Base-by-base conservation (phyloP, 305 asterid genomes). In the Fraxinus platypoda region DNA sequence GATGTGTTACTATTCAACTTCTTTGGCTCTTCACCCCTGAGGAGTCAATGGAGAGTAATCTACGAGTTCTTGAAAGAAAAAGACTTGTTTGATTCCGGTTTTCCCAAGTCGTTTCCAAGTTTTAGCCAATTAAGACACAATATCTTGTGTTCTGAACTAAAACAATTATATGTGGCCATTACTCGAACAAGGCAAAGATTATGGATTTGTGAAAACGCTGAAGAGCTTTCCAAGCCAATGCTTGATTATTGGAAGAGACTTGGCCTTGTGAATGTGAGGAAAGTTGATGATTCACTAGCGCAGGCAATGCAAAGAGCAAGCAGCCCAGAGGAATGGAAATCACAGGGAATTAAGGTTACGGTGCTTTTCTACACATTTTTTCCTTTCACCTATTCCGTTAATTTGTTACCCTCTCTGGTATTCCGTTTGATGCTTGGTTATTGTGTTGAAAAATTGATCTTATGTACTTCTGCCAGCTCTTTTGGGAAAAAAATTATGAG, bases 1-100 rank as follows among this genome's bases (percentile, higher is more conserved):
- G 97, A 93, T 85, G 97, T 93, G n/a, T 76, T 94, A 70, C 80
- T 94, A 33, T 94, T 92, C 85, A 92, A 92, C 80, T 92, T 94
- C 83, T 90, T 94, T 30, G 90, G 97, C 74, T 89, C 97, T 17
- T 92, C 97, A 3, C 95, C 94, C 3, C 77, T 91, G 83, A 85
- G 80, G 41, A 88, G 86, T 82, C 91, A 94, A 46, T 94, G 98
- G 98, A 89, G 95, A 88, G 93, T 92, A 23, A 79, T 92, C 21
- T 92, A 94, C 17, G 92, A 89, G 83, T 94, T 82, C 90, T 77
- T 91, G 91, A 84, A 90, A 41, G 87, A 86, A 43, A 84, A 77
- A 74, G 88, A 81, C 71, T 85, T 89, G 70, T 92, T 88, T 17
- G 93, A 89, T 79, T 73, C 85, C 1, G 75, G 79, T 62, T 81